phyloP scores from a whole-genome alignment of 768 basidiomycete genomes.

The Lepiota subincarnata region DNA sequence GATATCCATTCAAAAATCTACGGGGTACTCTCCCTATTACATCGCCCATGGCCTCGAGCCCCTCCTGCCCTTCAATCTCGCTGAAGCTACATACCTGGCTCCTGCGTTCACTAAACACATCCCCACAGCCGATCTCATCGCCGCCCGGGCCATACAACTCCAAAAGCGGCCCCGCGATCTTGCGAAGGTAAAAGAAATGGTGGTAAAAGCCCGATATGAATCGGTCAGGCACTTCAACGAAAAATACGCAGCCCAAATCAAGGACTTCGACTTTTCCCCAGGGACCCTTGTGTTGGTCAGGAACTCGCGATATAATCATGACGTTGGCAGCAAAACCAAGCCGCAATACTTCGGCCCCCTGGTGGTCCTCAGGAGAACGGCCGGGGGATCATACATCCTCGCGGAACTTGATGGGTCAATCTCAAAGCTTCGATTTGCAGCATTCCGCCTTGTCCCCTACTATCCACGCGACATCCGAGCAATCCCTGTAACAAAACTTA shows the following conservation, averaged over 20 bases:
- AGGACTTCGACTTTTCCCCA: conserved; percentile 15
- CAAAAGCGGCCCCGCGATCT: conserved; percentile 22
- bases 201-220: conserved; percentile 13
- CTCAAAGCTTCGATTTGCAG: conserved; percentile 14
- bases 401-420: conserved; percentile 23
- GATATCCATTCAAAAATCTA: conserved; percentile 24
- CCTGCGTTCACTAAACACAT: conserved; percentile 8
- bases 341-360: conserved; percentile 30
- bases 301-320: conserved; percentile 25
- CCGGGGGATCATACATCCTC: conserved; percentile 23
- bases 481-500: neutral
- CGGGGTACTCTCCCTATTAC: conserved; percentile 32
- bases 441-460: conserved; percentile 20
- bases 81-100: conserved; percentile 17
- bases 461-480: neutral
- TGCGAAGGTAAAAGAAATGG: conserved; percentile 13
- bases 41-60: conserved; percentile 31
- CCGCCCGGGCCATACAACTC: conserved; percentile 20
- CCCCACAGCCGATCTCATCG: conserved; percentile 19
- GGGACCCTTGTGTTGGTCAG: conserved; percentile 29
- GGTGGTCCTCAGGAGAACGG: conserved; percentile 22
- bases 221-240: conserved; percentile 23
- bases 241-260: conserved; percentile 13
- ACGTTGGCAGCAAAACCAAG: conserved; percentile 22
- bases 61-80: conserved; percentile 26